These are phyloP conservation scores for Aethionema arabicum DNA, from an alignment of 345 rosid genomes.

Conservation along the genomic window DNA sequence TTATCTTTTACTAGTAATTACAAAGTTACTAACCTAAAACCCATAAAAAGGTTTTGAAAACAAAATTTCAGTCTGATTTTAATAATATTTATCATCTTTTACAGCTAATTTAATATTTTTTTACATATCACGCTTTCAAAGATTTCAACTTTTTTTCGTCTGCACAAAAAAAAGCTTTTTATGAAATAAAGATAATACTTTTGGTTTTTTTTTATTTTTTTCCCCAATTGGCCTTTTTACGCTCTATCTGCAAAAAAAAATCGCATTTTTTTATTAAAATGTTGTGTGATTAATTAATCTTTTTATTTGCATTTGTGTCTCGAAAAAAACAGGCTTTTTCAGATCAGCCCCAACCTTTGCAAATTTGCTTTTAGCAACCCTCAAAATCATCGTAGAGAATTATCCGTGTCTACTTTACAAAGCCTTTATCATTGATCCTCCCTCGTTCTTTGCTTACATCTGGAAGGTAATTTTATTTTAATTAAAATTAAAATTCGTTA, in stretches of 20 bases:
- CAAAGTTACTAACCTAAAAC: not conserved
- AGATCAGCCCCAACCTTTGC: constrained; percentile 91
- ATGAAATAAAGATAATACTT: constrained; percentile 8
- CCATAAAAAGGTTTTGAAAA: no score
- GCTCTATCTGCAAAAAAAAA: no score
- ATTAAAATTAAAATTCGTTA: not conserved
- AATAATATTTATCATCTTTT: not conserved
- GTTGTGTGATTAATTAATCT: constrained; percentile 13
- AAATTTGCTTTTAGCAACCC: constrained; percentile 66
- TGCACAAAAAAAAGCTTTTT: no score
- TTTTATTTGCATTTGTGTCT: constrained; percentile 1
- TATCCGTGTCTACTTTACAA: constrained; percentile 81
- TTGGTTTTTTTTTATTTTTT: constrained; percentile 29
- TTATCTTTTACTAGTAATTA: not conserved
- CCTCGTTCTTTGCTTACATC: constrained; percentile 79
- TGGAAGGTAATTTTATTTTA: constrained; percentile 69
- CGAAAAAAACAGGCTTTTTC: constrained; percentile 67
- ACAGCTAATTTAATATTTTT: not conserved
- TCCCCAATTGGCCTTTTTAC: no score
- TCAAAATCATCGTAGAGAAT: constrained; percentile 74
- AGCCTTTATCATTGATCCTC: constrained; percentile 92
- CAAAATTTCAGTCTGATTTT: not conserved
- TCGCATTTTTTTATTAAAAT: not conserved
- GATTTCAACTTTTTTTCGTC: not conserved
- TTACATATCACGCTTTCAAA: constrained; percentile 20